phyloP scores from a whole-genome alignment of 164 flowering plant genomes.

The Warburgia ugandensis region DNA sequence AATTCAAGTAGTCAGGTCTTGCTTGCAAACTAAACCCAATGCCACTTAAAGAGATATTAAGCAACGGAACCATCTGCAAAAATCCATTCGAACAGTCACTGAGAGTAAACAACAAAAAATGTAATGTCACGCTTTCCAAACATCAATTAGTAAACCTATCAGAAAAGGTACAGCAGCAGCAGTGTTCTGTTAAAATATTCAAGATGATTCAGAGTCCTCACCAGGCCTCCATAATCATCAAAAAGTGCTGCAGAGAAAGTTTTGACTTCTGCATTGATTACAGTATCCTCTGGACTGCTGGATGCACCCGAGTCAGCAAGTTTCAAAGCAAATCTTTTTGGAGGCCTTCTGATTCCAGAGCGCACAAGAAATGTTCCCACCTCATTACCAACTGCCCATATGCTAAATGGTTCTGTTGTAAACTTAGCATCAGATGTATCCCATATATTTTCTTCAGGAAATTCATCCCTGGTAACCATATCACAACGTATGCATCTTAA shows the following conservation, averaged over 20 bases:
- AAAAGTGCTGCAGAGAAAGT: constrained; percentile 87
- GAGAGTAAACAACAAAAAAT: too few species aligned
- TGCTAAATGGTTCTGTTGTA: constrained; percentile 55
- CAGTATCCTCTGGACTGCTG: constrained; percentile 56
- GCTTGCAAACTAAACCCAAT: constrained; percentile 64
- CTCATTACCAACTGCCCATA: constrained; percentile 75
- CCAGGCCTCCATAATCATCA: constrained; percentile 98
- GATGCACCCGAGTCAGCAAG: constrained; percentile 51
- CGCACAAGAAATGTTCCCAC: constrained; percentile 77
- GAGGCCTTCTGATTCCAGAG: constrained; percentile 72
- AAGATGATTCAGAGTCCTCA: too few species aligned
- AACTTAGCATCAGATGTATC: constrained; percentile 61
- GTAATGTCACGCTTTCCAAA: too few species aligned
- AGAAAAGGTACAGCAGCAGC: too few species aligned
- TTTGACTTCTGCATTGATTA: constrained; percentile 70
- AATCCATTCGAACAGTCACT: too few species aligned
- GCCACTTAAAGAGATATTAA: constrained; percentile 63
- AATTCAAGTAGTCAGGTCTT: constrained; percentile 49
- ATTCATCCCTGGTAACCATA: constrained; percentile 77
- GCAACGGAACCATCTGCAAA: constrained; percentile 92
- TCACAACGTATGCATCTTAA: constrained; percentile 85
- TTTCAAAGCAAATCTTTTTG: constrained; percentile 81
- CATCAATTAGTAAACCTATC: too few species aligned
- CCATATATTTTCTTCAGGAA: constrained; percentile 85
- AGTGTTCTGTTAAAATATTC: too few species aligned